These are phyloP conservation scores for Lachancea meyersii DNA, from an alignment of 805 yeast genomes.

Conservation along the genomic window DNA sequence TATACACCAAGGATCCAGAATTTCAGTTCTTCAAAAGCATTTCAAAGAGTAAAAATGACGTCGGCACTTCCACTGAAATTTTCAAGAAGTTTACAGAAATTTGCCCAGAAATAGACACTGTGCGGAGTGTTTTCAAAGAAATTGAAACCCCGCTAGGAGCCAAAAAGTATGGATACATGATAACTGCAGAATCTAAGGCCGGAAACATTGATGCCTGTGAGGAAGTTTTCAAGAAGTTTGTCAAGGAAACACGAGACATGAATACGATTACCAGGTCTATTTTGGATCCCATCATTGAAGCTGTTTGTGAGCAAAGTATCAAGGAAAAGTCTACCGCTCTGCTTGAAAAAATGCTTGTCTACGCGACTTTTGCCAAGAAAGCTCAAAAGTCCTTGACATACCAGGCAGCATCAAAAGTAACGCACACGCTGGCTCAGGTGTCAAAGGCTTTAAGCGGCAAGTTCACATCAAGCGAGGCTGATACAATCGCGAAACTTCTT, in stretches of 20 bases:
- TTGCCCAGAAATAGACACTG: slow-evolving; percentile 19
- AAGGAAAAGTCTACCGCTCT: slow-evolving; percentile 12
- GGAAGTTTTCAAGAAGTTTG: slow-evolving; percentile 19
- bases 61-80: slow-evolving; percentile 13
- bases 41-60: slow-evolving; percentile 14
- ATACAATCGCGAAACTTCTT: slow-evolving; percentile 11
- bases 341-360: slow-evolving; percentile 16
- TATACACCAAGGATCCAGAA: slow-evolving; percentile 10
- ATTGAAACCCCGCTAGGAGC: slow-evolving; percentile 17
- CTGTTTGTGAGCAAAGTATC: slow-evolving; percentile 18
- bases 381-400: slow-evolving; percentile 12
- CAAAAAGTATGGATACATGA: slow-evolving; percentile 20
- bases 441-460: slow-evolving; percentile 11
- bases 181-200: slow-evolving; percentile 22
- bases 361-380: slow-evolving; percentile 15
- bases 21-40: slow-evolving; percentile 22
- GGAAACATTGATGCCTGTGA: slow-evolving; percentile 23
- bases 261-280: slow-evolving; percentile 8
- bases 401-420: slow-evolving; percentile 12
- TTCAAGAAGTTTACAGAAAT: slow-evolving; percentile 19
- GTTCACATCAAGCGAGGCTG: slow-evolving; percentile 8
- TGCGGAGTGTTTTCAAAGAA: slow-evolving; percentile 18
- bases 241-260: slow-evolving; percentile 8
- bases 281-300: slow-evolving; percentile 19
- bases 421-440: slow-evolving; percentile 12